Conservation (phyloP, 441 rosid genomes). For the Croton laevigatus region DNA sequence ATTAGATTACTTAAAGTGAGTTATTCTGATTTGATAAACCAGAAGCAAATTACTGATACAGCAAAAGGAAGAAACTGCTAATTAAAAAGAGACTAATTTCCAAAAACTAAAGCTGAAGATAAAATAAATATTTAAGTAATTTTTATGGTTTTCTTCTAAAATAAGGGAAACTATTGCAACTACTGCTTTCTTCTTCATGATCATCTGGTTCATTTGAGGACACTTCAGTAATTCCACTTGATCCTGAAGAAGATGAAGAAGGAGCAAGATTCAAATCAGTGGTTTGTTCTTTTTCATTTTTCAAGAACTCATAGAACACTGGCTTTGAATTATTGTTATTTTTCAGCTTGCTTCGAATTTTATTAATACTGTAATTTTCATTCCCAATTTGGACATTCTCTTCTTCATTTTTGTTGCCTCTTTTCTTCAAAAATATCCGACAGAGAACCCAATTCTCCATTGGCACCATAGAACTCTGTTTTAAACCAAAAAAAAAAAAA, state of each 20-base stretch:
- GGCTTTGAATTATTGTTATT: conserved; percentile 31
- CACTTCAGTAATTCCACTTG: conserved; percentile 31
- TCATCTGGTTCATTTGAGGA: conserved; percentile 44
- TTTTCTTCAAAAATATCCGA: conserved; percentile 86
- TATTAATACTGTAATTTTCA: conserved; percentile 21
- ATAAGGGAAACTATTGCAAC: conserved; percentile 60
- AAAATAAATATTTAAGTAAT: not conserved
- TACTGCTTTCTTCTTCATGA: conserved; percentile 68
- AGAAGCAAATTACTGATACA: conserved; percentile 34
- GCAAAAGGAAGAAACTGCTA: not conserved
- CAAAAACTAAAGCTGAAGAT: not conserved
- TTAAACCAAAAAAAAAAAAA: conserved; percentile 7
- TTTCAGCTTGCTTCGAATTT: conserved; percentile 31
- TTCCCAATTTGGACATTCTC: conserved; percentile 29
- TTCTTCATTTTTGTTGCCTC: conserved; percentile 48
- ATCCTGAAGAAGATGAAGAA: conserved; percentile 58
- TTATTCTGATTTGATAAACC: conserved; percentile 35
- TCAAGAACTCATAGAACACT: conserved; percentile 78
- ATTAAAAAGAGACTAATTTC: not conserved
- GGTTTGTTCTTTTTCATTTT: conserved; percentile 29
- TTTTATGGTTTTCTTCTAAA: conserved; percentile 59
- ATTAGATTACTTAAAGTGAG: conserved; percentile 28
- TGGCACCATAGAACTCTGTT: conserved; percentile 44
- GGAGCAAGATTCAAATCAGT: conserved; percentile 70
- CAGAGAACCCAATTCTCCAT: conserved; percentile 88